Evolutionary conservation across 2,329 filamentous ascomycete genomes (phyloP).

Genomic region (Leptographium radiaticola): DNA sequence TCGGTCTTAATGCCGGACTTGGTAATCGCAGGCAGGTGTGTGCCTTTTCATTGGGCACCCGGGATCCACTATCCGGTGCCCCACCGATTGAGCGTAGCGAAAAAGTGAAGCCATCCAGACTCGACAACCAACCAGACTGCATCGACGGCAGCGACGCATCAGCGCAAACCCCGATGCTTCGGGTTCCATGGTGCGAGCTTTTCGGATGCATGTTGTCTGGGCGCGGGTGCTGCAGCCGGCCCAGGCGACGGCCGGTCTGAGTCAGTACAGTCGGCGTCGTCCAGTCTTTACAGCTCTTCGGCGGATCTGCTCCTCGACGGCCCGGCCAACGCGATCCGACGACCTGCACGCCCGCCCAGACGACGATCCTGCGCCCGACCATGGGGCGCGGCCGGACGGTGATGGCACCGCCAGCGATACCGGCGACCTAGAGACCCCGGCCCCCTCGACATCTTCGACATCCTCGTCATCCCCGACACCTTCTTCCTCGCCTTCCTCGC

Average conservation of each 20-base stretch:
- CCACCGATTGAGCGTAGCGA: background rate
- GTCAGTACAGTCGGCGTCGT: background rate
- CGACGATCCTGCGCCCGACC: background rate
- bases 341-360: background rate
- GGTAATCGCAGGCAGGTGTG: too few relatives aligned
- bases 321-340: background rate
- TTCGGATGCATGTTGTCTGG: constrained; percentile 17
- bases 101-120: background rate
- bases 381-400: background rate
- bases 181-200: background rate
- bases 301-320: constrained; percentile 3
- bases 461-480: background rate
- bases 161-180: background rate
- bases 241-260: constrained; percentile 3
- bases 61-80: too few relatives aligned
- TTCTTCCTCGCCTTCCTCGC: background rate
- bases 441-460: background rate
- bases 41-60: too few relatives aligned
- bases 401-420: background rate
- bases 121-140: background rate
- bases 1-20: background rate
- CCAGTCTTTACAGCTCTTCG: background rate
- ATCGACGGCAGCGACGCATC: background rate
- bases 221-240: constrained; percentile 13
- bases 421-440: background rate